These are phyloP conservation scores for Cyclotella choctawhatcheeana DNA, from an alignment of 108 stramenopile genomes.

Conservation along the genomic window DNA sequence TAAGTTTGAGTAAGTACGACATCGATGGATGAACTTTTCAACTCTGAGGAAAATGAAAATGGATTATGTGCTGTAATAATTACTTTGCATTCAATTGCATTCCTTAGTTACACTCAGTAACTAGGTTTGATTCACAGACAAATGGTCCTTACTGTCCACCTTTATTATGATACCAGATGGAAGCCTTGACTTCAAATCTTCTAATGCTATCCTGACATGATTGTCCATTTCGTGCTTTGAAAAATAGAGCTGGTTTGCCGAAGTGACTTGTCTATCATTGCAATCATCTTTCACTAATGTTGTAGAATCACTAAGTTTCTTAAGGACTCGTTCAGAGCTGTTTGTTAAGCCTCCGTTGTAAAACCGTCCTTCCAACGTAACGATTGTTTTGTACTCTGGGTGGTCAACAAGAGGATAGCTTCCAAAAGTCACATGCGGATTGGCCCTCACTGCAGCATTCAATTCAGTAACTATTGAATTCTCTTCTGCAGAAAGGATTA, in stretches of 20 bases:
- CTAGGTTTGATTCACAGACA: slow-evolving; percentile 3
- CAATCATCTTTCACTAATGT: slow-evolving; percentile 13
- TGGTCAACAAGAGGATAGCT: slow-evolving; percentile 85
- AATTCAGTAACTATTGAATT: slow-evolving; percentile 68
- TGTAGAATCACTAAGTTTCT: slow-evolving; percentile 5
- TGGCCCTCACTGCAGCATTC: slow-evolving; percentile 68
- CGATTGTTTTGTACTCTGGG: slow-evolving; percentile 80
- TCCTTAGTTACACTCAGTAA: no score
- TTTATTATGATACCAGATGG: slow-evolving; percentile 76
- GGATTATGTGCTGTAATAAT: no score
- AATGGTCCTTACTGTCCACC: slow-evolving; percentile 60
- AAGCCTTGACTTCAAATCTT: slow-evolving; percentile 73
- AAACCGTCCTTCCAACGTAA: slow-evolving; percentile 79
- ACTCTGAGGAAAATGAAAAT: no score
- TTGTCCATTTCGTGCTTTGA: slow-evolving; percentile 64
- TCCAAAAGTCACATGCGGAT: slow-evolving; percentile 79
- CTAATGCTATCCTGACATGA: slow-evolving; percentile 70
- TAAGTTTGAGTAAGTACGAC: no score
- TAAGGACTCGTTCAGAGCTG: slow-evolving; percentile 39
- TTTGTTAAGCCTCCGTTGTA: slow-evolving; percentile 30
- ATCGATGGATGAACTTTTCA: no score
- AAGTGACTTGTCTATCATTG: slow-evolving; percentile 3
- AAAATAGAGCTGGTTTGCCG: slow-evolving; percentile 12
- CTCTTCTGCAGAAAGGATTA: slow-evolving; percentile 76
- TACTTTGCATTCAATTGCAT: no score